Evolutionary conservation across 495 filamentous ascomycete genomes (phyloP), one percentile per base, ranked within the genome.

Genomic region (Aspergillus taichungensis): DNA sequence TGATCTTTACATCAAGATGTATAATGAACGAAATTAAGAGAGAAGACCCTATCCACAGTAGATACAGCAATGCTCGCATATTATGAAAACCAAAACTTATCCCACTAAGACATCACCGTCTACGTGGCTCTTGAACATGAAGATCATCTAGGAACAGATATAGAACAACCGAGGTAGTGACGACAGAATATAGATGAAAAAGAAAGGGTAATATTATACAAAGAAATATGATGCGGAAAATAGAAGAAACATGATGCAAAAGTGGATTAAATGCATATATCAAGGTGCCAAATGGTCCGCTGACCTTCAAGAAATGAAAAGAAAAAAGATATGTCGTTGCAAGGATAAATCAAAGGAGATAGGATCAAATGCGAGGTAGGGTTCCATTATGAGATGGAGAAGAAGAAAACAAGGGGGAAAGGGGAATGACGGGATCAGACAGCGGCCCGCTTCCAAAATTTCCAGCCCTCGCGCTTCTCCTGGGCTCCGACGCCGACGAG

Each of bases 381-480:
- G 18, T 2, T 4, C 18, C 18, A 2, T 24, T 1, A 24, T 24
- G 18, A 24, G 18, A 24, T 24, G 18, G 18, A 24, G 18, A 24
- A 24, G 4, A 24, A 4, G 18, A 47, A 42, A 34, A 35, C n/a
- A n/a, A 42, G 18, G 28, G 36, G 27, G 12, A 36, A 39, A 24
- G 40, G 12, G 24, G 30, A 34, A 12, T 10, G 36, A 38, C 30
- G 29, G 29, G 12, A 34, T 51, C 38, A 56, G 39, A 45, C 47
- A 24, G 52, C 37, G 30, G 62, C 61, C 40, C 68, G 66, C 57
- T 79, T 82, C 92, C 92, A 98, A 62, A 95, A 97, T 63, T 90
- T 92, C 92, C 92, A 97, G 0, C 84, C 87, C 54, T 84, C 83
- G 42, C 82, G 71, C 46, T 84, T 85, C 14, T 83, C 78, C 31